Percentiles rank a stretch among this genome's conserved stretches.
Conservation (phyloP, 495 filamentous ascomycete genomes). For the Collariella sp. region DNA sequence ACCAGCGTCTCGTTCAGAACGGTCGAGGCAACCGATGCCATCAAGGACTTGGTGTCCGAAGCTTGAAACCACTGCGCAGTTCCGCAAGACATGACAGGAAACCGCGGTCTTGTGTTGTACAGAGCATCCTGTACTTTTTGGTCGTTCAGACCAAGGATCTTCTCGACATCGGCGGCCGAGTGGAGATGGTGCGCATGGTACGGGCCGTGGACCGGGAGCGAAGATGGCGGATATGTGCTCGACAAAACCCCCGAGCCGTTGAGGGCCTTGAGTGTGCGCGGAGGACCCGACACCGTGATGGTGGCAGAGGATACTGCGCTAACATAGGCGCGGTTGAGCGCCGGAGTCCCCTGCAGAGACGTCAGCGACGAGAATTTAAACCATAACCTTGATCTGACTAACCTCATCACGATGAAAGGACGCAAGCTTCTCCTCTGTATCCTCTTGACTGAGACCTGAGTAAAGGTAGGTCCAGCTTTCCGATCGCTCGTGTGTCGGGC, state of each 20-base stretch:
- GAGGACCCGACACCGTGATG: conserved; percentile 73
- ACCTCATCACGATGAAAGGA: conserved; percentile 47
- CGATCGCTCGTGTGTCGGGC: conserved; percentile 40
- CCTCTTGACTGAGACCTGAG: conserved; percentile 34
- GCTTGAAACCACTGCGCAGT: conserved; percentile 41
- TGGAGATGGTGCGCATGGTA: conserved; percentile 76
- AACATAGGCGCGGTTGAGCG: conserved; percentile 58
- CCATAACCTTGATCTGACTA: conserved; percentile 11
- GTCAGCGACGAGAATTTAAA: too few relatives aligned
- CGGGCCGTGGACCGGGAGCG: conserved; percentile 67
- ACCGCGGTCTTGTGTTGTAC: conserved; percentile 39
- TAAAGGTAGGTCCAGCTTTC: conserved; percentile 52
- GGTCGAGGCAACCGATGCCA: conserved; percentile 48
- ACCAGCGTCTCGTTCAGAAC: conserved; percentile 50
- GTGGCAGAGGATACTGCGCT: conserved; percentile 63
- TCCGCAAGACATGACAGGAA: conserved; percentile 51
- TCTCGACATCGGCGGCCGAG: conserved; percentile 48
- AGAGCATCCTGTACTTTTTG: conserved; percentile 32
- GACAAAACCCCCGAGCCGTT: conserved; percentile 46
- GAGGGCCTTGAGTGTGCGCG: conserved; percentile 50
- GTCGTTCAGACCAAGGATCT: conserved; percentile 46
- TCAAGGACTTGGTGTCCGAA: conserved; percentile 40
- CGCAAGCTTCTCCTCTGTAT: conserved; percentile 38
- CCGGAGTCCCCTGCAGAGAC: conserved; percentile 44
- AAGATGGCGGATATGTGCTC: conserved; percentile 48